Conservation (phyloP, 164 flowering plant genomes). For the Umbilicus rupestris region DNA sequence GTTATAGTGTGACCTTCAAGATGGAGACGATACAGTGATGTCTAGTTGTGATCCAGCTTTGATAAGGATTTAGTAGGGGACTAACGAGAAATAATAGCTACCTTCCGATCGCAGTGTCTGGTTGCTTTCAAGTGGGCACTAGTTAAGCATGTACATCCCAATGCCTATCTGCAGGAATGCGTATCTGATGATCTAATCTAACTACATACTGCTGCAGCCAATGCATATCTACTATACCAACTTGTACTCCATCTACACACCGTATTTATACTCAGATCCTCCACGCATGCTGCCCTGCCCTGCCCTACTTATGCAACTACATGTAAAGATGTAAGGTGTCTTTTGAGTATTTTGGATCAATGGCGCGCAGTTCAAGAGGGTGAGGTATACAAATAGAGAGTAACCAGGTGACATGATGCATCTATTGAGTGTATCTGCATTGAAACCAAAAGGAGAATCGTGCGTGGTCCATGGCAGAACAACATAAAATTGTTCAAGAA, state of each 20-base stretch:
- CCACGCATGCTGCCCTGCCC: too few relatives aligned
- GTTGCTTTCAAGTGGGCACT: background rate
- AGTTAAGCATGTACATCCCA: too few relatives aligned
- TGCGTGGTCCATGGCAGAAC: background rate
- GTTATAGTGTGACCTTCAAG: background rate
- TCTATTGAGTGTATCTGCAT: background rate
- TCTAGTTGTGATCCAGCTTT: background rate
- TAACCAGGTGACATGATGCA: background rate
- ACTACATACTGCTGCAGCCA: too few relatives aligned
- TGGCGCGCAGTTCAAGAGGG: background rate
- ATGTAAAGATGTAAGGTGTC: background rate
- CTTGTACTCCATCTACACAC: too few relatives aligned
- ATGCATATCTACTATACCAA: too few relatives aligned
- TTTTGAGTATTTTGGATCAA: background rate
- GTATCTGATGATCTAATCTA: too few relatives aligned
- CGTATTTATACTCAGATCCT: too few relatives aligned
- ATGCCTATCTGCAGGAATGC: too few relatives aligned
- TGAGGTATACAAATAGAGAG: background rate
- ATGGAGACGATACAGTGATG: background rate
- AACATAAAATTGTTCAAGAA: conserved; percentile 5
- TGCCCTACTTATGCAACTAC: too few relatives aligned
- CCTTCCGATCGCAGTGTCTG: background rate
- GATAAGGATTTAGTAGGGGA: conserved; percentile 1
- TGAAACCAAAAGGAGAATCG: background rate
- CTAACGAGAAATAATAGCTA: conserved; percentile 6